Conservation (phyloP, 2,329 filamentous ascomycete species). For the Emmonsiellopsis sp. region DNA sequence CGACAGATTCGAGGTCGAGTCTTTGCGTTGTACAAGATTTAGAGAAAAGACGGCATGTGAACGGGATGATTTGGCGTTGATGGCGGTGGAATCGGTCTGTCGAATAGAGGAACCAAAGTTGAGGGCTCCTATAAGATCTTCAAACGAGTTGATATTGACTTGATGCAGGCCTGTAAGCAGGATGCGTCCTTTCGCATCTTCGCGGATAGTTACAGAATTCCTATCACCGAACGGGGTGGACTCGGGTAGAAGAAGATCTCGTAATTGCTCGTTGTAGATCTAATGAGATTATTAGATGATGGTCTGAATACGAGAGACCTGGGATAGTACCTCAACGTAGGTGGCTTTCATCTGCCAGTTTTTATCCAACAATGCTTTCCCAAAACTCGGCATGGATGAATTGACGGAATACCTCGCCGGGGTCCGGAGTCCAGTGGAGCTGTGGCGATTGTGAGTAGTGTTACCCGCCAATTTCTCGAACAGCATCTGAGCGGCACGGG, state of each 20-base stretch:
- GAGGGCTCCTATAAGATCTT: conserved; percentile 79
- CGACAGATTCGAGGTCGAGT: conserved; percentile 38
- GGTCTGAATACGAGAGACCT: not conserved
- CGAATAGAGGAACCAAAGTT: conserved; percentile 90
- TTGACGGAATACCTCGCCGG: conserved; percentile 67
- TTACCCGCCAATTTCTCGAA: conserved; percentile 57
- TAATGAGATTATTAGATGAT: conserved; percentile 27
- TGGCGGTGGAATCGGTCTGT: conserved; percentile 92
- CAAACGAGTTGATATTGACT: conserved; percentile 78
- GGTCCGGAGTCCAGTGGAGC: conserved; percentile 68
- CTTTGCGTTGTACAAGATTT: conserved; percentile 77
- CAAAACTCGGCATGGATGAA: conserved; percentile 36
- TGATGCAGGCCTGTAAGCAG: conserved; percentile 83
- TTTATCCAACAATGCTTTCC: conserved; percentile 49
- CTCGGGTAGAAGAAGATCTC: conserved; percentile 80
- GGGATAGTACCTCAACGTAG: conserved; percentile 57
- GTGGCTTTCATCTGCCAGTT: conserved; percentile 89
- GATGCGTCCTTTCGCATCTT: conserved; percentile 91
- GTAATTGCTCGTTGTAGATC: conserved; percentile 95
- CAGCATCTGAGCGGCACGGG: conserved; percentile 72
- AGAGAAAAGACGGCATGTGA: conserved; percentile 96
- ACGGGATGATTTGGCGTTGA: conserved; percentile 94
- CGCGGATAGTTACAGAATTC: conserved; percentile 75
- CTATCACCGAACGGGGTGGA: conserved; percentile 60
- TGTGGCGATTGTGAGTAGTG: conserved; percentile 47